phyloP scores from a whole-genome alignment of 2,329 filamentous ascomycete species.

The Penicillium aurantiogriseum region DNA sequence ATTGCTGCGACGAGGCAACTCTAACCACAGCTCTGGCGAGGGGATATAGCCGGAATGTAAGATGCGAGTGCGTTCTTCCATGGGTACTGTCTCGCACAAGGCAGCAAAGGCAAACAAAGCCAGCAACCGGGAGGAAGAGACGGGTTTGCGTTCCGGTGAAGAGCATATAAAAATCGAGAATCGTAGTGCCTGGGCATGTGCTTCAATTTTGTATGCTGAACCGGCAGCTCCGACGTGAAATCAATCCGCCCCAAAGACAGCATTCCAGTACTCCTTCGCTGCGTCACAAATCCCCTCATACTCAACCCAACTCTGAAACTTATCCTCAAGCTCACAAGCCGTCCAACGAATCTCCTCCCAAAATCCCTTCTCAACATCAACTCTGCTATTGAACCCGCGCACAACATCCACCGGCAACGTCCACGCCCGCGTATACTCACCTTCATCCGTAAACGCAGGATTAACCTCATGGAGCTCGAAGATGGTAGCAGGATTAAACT shows the following conservation, averaged over 20 bases:
- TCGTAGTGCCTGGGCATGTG: no score
- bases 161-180: no score
- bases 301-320: conserved; percentile 32
- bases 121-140: no score
- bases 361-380: conserved; percentile 38
- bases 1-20: no score
- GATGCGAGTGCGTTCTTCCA: no score
- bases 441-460: conserved; percentile 31
- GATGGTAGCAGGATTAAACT: conserved; percentile 41
- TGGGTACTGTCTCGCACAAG: no score
- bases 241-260: conserved; percentile 24
- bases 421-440: conserved; percentile 35
- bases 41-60: no score
- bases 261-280: conserved; percentile 34
- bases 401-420: conserved; percentile 32
- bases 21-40: no score
- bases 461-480: conserved; percentile 31
- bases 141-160: no score
- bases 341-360: conserved; percentile 42
- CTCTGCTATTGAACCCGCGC: conserved; percentile 25
- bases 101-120: no score
- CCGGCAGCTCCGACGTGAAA: neutral
- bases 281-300: conserved; percentile 33
- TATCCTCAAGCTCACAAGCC: conserved; percentile 39
- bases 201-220: no score